A percentile compares a stretch with the other conserved stretches of the same genome.
Evolutionary conservation across 192 early-diverging fungal species (phyloP).

Genomic region (Entophlyctis luteolus): DNA sequence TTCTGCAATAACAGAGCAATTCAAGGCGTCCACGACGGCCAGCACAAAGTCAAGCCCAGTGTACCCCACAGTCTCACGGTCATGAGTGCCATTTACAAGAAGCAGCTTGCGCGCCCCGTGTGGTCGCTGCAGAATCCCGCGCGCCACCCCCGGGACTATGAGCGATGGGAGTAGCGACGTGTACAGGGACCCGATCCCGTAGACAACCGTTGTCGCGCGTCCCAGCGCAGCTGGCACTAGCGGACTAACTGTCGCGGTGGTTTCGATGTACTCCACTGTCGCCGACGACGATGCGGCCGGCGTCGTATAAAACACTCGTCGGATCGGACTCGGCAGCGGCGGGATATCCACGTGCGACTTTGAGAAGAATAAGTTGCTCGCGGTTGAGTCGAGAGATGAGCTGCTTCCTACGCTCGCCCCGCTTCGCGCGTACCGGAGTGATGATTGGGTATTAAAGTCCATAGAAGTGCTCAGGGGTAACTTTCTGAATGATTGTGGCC

Average conservation of each 20-base stretch:
- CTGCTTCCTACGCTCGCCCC: too few relatives aligned
- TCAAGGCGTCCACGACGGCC: conserved; percentile 64
- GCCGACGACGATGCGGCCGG: too few relatives aligned
- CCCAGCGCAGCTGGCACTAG: conserved; percentile 49
- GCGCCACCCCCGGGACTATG: conserved; percentile 66
- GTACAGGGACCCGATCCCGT: conserved; percentile 71
- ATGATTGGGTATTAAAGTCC: conserved; percentile 3
- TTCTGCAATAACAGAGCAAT: conserved; percentile 43
- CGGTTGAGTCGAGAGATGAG: conserved; percentile 1
- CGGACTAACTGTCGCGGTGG: conserved; percentile 61
- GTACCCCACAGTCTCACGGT: conserved; percentile 66
- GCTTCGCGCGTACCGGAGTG: too few relatives aligned
- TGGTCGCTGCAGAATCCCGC: conserved; percentile 24
- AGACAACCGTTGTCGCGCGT: conserved; percentile 54
- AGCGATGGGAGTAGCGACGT: conserved; percentile 71
- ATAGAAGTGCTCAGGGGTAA: conserved; percentile 13
- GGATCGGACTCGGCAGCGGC: conserved; percentile 49
- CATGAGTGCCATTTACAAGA: conserved; percentile 65
- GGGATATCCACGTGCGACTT: conserved; percentile 39
- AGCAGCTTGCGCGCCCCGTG: conserved; percentile 51
- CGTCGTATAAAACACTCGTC: conserved; percentile 68
- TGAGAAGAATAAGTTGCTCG: conserved; percentile 54
- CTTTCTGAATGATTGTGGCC: conserved; percentile 11
- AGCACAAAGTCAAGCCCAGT: conserved; percentile 69
- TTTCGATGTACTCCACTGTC: conserved; percentile 70